Evolutionary conservation across 2,329 filamentous ascomycete species (phyloP), one percentile per base, ranked within the genome.

Genomic region (Salinomyces thailandicus): DNA sequence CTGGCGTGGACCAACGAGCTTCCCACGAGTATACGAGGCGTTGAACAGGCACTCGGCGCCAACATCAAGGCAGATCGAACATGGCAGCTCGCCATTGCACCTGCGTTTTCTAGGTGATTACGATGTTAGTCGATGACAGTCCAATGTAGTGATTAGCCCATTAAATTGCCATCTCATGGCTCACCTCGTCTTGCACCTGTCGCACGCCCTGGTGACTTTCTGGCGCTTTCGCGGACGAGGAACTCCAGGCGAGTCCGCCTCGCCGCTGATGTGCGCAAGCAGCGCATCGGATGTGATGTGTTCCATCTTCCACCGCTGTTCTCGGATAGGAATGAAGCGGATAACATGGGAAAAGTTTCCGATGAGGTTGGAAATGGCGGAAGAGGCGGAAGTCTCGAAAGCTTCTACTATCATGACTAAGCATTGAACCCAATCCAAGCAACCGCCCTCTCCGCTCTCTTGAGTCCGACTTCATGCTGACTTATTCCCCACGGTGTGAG

Each of bases 11-110:
- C 44, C 41, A 12, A 49, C 48, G 2, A 48, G 36, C 18, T 44
- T 42, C 40, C 43, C 66, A 55, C 69, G 55, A 13, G 62, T 66
- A 45, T 73, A 73, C 0, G 61, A 59, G 14, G 69, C 67, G 16
- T 64, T 63, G 44, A 68, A 73, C 13, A 66, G 65, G 51, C 70
- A 73, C 11, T 44, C 42, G 5, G 48, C 44, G 17, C 48, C 52
- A 13, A 53, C 50, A 20, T 44, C 41, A 22, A 44, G 46, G 41
- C 63, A 67, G 1, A 59, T 47, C 8, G 47, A 43, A 37, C 64
- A 67, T 2, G 63, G 64, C 19, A 58, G 50, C 14, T 54, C 58
- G 4, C 63, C 63, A 22, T 51, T 58, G 43, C 63, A 67, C 34
- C 58, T 54, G 33, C 60, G 57, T 47, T 66, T 64, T 33, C 60